Conservation (phyloP, 768 basidiomycete species). For the Mycena venus region DNA sequence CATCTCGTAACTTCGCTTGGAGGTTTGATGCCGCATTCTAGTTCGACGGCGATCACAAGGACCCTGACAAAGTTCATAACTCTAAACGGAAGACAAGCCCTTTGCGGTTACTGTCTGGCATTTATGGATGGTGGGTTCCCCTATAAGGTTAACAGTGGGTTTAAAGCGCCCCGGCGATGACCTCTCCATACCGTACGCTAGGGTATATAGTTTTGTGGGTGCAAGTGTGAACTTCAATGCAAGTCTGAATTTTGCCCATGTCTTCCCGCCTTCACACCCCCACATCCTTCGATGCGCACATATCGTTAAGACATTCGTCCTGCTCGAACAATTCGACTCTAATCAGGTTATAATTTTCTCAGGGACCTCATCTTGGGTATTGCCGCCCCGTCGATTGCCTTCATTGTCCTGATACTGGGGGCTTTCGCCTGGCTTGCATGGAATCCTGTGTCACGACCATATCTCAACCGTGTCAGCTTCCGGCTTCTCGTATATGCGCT, state of each 20-base stretch:
- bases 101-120: background rate
- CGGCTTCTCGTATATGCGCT: slow-evolving; percentile 17
- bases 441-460: slow-evolving; percentile 5
- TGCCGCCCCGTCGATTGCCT: background rate
- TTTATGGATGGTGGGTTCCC: background rate
- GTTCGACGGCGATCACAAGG: no score
- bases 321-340: background rate
- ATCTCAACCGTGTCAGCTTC: slow-evolving; percentile 25
- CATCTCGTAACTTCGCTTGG: no score
- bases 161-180: background rate
- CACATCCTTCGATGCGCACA: background rate
- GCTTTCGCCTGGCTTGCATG: slow-evolving; percentile 3
- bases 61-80: no score
- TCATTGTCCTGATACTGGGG: background rate
- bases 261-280: slow-evolving; percentile 2
- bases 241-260: background rate
- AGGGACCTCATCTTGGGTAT: background rate
- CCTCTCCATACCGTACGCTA: background rate
- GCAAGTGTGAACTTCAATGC: background rate
- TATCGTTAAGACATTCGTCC: background rate
- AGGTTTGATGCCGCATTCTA: no score
- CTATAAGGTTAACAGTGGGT: background rate
- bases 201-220: background rate
- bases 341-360: background rate
- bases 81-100: background rate